A percentile compares a stretch with the other conserved stretches of the same genome.
Conservation (phyloP, 129 eudicot genomes). For the Centrapalus pauciflorus region DNA sequence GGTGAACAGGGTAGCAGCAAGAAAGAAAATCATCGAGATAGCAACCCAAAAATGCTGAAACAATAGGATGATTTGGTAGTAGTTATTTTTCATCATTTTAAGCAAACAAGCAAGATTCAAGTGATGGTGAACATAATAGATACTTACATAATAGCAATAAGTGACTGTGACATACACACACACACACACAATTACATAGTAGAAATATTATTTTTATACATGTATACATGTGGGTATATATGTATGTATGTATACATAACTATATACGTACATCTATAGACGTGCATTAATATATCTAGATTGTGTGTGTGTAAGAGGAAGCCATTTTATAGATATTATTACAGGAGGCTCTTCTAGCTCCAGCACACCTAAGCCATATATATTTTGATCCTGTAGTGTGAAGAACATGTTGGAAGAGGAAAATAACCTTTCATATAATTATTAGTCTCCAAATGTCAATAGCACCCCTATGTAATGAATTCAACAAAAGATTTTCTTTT, state of each 20-base stretch:
- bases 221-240: neutral
- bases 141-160: no score
- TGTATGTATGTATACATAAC: neutral
- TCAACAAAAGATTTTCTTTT: no score
- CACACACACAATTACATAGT: no score
- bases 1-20: constrained; percentile 75
- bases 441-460: no score
- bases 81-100: constrained; percentile 1
- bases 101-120: neutral
- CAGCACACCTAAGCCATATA: neutral
- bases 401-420: no score
- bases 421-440: no score
- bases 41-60: constrained; percentile 86
- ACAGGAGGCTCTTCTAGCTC: neutral
- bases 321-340: neutral
- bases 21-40: constrained; percentile 84
- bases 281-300: no score
- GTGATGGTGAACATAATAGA: neutral
- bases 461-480: no score
- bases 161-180: no score
- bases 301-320: neutral
- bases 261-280: neutral
- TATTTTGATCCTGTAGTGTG: no score
- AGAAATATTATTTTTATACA: neutral
- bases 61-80: constrained; percentile 15